A percentile compares a stretch with the other conserved stretches of the same genome.
Evolutionary conservation across 2,329 filamentous ascomycete genomes (phyloP).

Genomic region (Ophiosphaerella herpotricha): DNA sequence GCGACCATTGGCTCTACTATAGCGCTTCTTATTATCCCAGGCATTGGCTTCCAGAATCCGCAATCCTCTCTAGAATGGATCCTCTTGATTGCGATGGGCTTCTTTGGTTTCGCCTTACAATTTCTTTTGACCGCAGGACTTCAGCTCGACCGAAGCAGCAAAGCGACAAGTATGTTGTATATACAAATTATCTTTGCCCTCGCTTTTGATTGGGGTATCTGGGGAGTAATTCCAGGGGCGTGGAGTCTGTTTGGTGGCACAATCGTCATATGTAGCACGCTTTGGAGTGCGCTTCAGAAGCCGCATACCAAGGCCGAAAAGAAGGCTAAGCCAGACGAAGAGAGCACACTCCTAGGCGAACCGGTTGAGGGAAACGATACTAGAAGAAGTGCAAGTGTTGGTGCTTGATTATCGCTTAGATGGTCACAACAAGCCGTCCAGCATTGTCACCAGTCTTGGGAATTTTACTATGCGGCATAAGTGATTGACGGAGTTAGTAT

Average conservation of each 20-base stretch:
- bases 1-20: constrained; percentile 66
- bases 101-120: constrained; percentile 78
- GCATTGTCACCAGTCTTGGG: no score
- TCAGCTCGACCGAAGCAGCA: constrained; percentile 64
- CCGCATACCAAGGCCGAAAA: neutral
- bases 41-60: constrained; percentile 59
- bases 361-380: neutral
- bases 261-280: constrained; percentile 12
- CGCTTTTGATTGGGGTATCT: constrained; percentile 64
- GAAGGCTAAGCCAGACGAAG: constrained; percentile 9
- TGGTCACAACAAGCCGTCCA: no score
- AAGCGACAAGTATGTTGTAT: constrained; percentile 67
- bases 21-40: constrained; percentile 60
- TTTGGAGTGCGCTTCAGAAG: constrained; percentile 16
- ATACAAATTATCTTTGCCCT: constrained; percentile 69
- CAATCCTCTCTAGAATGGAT: constrained; percentile 62
- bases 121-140: constrained; percentile 78
- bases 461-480: no score
- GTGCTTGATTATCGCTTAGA: neutral
- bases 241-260: constrained; percentile 14
- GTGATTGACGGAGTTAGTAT: no score
- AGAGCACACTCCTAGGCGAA: constrained; percentile 8
- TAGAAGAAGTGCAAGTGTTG: constrained; percentile 4
- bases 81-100: constrained; percentile 67
- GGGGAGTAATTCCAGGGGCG: constrained; percentile 17